These are phyloP conservation scores for Sporothrix phasma DNA, from an alignment of 2,329 filamentous ascomycete genomes.

Conservation along the genomic window DNA sequence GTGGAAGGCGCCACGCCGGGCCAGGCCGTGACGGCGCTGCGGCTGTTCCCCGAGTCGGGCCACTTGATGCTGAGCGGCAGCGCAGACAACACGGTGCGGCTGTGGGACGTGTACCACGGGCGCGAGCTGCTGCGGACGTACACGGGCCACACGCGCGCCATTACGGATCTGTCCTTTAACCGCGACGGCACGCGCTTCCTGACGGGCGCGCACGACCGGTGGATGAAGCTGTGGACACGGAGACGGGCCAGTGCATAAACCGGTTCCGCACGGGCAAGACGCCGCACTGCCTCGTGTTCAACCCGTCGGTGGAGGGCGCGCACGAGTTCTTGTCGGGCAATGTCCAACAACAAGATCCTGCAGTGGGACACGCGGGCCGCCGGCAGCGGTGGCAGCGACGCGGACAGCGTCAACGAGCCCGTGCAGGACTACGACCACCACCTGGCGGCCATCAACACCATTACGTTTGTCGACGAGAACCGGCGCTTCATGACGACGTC, in stretches of 20 bases:
- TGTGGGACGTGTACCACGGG: constrained; percentile 90
- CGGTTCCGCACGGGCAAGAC: constrained; percentile 92
- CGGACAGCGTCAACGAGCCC: constrained; percentile 47
- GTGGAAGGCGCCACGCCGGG: constrained; percentile 59
- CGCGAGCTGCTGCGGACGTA: constrained; percentile 85
- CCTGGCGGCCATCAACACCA: constrained; percentile 92
- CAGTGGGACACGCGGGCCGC: constrained; percentile 79
- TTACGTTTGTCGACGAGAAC: constrained; percentile 90
- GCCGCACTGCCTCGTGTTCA: constrained; percentile 89
- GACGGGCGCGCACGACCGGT: constrained; percentile 83
- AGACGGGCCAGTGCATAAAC: constrained; percentile 78
- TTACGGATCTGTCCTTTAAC: constrained; percentile 87
- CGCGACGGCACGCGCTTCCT: constrained; percentile 74
- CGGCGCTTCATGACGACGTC: constrained; percentile 96
- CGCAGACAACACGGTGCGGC: constrained; percentile 81
- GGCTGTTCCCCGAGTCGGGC: constrained; percentile 80
- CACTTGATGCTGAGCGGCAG: constrained; percentile 84
- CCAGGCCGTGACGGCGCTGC: constrained; percentile 68
- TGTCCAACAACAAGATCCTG: constrained; percentile 98
- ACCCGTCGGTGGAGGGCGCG: constrained; percentile 63
- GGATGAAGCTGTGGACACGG: constrained; percentile 97
- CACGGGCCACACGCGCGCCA: constrained; percentile 77
- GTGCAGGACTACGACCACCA: constrained; percentile 99
- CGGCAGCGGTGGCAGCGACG: neutral
- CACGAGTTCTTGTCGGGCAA: constrained; percentile 91